These are phyloP conservation scores for Phytophthora pistaciae DNA, from an alignment of 352 stramenopile species.

Conservation along the genomic window DNA sequence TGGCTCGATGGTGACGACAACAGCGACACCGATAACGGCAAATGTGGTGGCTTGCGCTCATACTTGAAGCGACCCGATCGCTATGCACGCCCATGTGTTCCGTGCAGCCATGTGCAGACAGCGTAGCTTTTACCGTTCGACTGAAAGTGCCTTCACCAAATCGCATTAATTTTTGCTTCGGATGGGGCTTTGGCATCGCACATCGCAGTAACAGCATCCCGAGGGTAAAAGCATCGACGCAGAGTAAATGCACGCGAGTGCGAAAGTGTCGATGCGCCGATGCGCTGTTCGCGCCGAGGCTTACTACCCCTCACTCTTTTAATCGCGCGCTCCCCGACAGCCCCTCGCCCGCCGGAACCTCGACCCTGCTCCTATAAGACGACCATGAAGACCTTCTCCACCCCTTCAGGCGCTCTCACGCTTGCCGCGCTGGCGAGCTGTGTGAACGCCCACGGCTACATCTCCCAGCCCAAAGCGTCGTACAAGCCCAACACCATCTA, in stretches of 20 bases:
- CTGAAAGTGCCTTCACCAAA: not conserved
- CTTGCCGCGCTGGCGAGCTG: slow-evolving; percentile 14
- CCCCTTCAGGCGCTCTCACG: slow-evolving; percentile 16
- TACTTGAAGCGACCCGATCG: not conserved
- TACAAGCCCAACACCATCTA: slow-evolving; percentile 36
- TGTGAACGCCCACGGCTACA: slow-evolving; percentile 30
- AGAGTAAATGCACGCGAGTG: not conserved
- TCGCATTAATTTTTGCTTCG: slow-evolving; percentile 22
- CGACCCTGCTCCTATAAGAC: not conserved
- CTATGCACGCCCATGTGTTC: not conserved
- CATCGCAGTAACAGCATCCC: slow-evolving; percentile 9
- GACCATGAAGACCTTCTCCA: slow-evolving; percentile 19
- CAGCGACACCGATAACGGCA: not conserved
- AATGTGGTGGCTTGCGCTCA: not conserved
- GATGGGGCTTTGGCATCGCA: slow-evolving; percentile 3
- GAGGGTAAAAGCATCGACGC: slow-evolving; percentile 1
- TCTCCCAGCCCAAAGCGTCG: slow-evolving; percentile 30
- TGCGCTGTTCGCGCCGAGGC: not conserved
- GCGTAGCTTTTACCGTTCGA: slow-evolving; percentile 19
- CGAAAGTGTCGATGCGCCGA: not conserved
- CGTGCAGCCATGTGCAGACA: not conserved
- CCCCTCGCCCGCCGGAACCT: not conserved
- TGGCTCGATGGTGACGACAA: not conserved
- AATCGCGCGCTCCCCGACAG: slow-evolving; percentile 7
- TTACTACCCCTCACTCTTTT: not conserved